phyloP scores from a whole-genome alignment of 805 yeast genomes.

The Teunomyces funiuensis region DNA sequence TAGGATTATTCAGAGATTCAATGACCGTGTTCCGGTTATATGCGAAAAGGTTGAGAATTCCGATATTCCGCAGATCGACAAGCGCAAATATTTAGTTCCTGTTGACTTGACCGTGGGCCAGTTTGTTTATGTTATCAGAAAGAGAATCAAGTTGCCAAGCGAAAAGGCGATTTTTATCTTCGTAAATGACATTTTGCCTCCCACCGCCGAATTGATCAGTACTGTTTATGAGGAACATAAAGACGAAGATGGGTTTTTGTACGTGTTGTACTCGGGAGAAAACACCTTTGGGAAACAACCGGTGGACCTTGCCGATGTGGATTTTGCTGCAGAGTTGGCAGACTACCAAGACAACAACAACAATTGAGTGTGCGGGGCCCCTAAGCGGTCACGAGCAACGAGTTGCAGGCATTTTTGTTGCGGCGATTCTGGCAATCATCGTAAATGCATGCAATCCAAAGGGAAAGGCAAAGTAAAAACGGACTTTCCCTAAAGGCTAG shows the following conservation, averaged over 20 bases:
- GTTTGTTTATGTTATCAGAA: conserved; percentile 95
- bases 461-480: background rate
- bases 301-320: conserved; percentile 2
- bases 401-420: no score
- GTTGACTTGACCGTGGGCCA: conserved; percentile 96
- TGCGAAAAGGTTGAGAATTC: conserved; percentile 97
- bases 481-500: background rate
- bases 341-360: conserved; percentile 2
- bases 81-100: conserved; percentile 95
- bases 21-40: conserved; percentile 92
- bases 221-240: conserved; percentile 94
- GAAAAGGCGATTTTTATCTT: conserved; percentile 98
- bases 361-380: background rate
- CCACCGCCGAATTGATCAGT: conserved; percentile 96
- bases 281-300: conserved; percentile 78
- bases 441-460: background rate
- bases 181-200: conserved; percentile 95
- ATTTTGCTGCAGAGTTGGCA: background rate
- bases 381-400: background rate
- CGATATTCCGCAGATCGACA: conserved; percentile 94
- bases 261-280: conserved; percentile 95
- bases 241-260: conserved; percentile 96
- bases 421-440: conserved; percentile 4
- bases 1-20: conserved; percentile 83
- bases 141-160: conserved; percentile 91